Evolutionary conservation across 2,329 filamentous ascomycete genomes (phyloP).

Genomic region (Fulvia fulva): DNA sequence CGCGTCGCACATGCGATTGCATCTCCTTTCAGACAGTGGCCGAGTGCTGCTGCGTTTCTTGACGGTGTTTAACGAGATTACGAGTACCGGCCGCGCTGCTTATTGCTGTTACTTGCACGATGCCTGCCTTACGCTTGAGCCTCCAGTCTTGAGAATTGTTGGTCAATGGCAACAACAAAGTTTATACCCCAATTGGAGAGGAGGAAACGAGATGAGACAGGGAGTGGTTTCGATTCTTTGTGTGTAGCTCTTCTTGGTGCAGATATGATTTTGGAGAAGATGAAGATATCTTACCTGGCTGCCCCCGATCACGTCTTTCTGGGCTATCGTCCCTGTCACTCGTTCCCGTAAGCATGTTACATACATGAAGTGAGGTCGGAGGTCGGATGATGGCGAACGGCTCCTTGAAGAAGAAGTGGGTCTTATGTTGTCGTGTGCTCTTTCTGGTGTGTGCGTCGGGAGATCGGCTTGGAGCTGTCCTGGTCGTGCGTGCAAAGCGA

Average conservation of each 20-base stretch:
- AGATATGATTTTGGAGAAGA: not conserved
- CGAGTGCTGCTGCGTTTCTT: not conserved
- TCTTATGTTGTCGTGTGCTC: not conserved
- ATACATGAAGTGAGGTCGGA: not conserved
- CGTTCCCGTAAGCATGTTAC: not conserved
- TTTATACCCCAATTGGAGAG: constrained; percentile 9
- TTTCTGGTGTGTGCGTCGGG: not conserved
- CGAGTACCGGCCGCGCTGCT: constrained; percentile 2
- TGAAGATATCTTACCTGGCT: not conserved
- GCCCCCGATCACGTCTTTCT: not conserved
- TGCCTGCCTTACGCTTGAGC: constrained; percentile 4
- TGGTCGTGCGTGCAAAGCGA: not conserved
- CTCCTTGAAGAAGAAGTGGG: not conserved
- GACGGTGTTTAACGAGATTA: constrained; percentile 1
- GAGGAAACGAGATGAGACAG: constrained; percentile 7
- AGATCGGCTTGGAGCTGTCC: not conserved
- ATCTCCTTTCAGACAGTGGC: not conserved
- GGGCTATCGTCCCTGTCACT: not conserved
- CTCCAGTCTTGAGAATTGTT: constrained; percentile 8
- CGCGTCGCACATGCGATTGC: not conserved
- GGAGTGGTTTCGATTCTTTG: constrained; percentile 10
- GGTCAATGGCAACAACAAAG: constrained; percentile 8
- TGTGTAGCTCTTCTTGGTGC: constrained; percentile 14
- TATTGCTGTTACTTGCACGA: constrained; percentile 3
- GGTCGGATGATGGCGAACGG: not conserved